Evolutionary conservation across 441 rosid genomes (phyloP), one percentile per base, ranked within the genome.

Genomic region (Pelargonium australe): DNA sequence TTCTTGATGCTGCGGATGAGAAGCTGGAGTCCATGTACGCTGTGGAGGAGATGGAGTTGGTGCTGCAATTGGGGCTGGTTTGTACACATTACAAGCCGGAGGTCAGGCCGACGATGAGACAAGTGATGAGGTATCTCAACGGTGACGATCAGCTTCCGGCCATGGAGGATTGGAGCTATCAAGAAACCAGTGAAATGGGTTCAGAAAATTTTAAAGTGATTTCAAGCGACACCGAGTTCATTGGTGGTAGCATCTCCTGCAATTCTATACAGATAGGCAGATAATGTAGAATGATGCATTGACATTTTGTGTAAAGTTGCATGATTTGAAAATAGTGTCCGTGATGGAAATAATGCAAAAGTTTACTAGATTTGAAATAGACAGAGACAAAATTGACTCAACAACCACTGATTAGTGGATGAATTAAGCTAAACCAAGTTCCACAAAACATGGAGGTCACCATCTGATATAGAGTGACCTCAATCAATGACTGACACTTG

Each of bases 51-150:
- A 82, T 85, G 69, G 77, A 64, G 70, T 63, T 80, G 70, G 83
- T 78, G 41, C 60, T 83, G 67, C 17, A 4, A 11, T 49, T 83
- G 28, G 89, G 87, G 1, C 61, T 83, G 17, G 63, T 67, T 1
- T 85, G 89, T 63, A 80, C 85, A 20, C 83, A 83, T 44, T 77
- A 63, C 9, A 75, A 16, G 28, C 71, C 68, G 5, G 73, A 61
- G 25, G 51, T 69, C 13, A 74, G 87, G 3, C 87, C 89, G 11
- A 75, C 77, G 5, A 85, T 82, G 85, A 76, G 78, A 51, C 81
- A 60, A 69, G 83, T 81, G 60, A 70, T 77, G 20, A 70, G 82
- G 77, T 83, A 69, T 73, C 66, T 85, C n/a, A 79, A 76, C 55
- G 65, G 80, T 16, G 89, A 85, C 23, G 86, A 82, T 0, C 43